Evolutionary conservation across 2,329 filamentous ascomycete species (phyloP).

Genomic region (Monilinia laxa): DNA sequence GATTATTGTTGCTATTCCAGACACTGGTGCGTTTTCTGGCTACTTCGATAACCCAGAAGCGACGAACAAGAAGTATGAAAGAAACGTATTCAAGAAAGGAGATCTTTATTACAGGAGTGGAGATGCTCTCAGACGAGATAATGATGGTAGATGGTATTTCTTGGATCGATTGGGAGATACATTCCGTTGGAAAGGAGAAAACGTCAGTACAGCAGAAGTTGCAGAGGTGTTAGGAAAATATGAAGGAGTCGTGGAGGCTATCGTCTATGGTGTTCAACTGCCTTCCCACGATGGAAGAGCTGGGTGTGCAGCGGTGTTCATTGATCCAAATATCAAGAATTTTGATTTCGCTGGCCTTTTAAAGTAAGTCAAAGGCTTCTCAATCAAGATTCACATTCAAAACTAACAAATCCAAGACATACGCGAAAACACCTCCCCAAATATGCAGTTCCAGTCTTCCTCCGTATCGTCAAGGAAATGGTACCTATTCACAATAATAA

Average conservation of each 20-base stretch:
- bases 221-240: slow-evolving; percentile 60
- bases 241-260: slow-evolving; percentile 61
- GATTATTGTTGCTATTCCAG: slow-evolving; percentile 63
- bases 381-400: background rate
- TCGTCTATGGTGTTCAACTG: slow-evolving; percentile 67
- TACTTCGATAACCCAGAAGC: slow-evolving; percentile 69
- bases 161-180: slow-evolving; percentile 71
- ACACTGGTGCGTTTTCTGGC: slow-evolving; percentile 59
- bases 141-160: slow-evolving; percentile 68
- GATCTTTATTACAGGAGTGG: slow-evolving; percentile 69
- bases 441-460: slow-evolving; percentile 74
- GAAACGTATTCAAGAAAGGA: slow-evolving; percentile 63
- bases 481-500: slow-evolving; percentile 74
- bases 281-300: slow-evolving; percentile 68
- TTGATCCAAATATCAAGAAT: slow-evolving; percentile 49
- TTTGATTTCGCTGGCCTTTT: slow-evolving; percentile 64
- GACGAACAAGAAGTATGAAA: slow-evolving; percentile 64
- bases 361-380: slow-evolving; percentile 40
- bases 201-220: slow-evolving; percentile 67
- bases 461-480: slow-evolving; percentile 59
- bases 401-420: slow-evolving; percentile 43
- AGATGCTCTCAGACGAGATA: slow-evolving; percentile 61
- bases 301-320: slow-evolving; percentile 62
- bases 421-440: slow-evolving; percentile 60
- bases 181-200: slow-evolving; percentile 72